Evolutionary conservation across 1,284 basidiomycete genomes (phyloP).

Genomic region (Boletellus deceptivus): DNA sequence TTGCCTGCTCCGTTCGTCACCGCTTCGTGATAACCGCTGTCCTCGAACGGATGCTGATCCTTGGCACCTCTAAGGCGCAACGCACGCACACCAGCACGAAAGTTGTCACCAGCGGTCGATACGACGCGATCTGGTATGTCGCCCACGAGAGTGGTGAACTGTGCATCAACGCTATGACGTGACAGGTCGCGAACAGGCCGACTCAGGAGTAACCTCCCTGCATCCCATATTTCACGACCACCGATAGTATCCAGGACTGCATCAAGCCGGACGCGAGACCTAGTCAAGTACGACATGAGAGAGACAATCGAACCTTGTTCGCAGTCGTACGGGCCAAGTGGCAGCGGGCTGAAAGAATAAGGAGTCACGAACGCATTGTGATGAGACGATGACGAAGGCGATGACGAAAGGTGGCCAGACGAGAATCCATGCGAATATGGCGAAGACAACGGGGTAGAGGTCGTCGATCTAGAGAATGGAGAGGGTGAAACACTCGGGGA

Average conservation of each 20-base stretch:
- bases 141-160: constrained; percentile 77
- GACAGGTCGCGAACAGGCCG: constrained; percentile 32
- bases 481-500: constrained; percentile 34
- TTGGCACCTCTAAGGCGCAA: constrained; percentile 42
- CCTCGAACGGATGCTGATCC: constrained; percentile 30
- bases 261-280: constrained; percentile 56
- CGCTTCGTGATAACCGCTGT: constrained; percentile 30
- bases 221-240: constrained; percentile 73
- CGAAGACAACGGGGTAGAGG: constrained; percentile 35
- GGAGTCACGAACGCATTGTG: constrained; percentile 25
- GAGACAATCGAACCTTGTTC: constrained; percentile 45
- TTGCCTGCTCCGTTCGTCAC: constrained; percentile 17
- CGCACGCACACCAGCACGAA: constrained; percentile 66
- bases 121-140: constrained; percentile 60
- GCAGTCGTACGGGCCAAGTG: constrained; percentile 28
- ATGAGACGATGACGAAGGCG: constrained; percentile 29
- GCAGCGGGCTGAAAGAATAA: constrained; percentile 30
- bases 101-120: constrained; percentile 67
- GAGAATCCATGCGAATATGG: constrained; percentile 27
- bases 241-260: constrained; percentile 81
- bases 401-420: constrained; percentile 23
- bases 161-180: constrained; percentile 35
- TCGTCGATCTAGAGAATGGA: constrained; percentile 31
- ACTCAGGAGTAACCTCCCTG: constrained; percentile 59
- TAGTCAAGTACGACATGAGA: constrained; percentile 50